Evolutionary conservation across 169 alveolate genomes (phyloP).

Genomic region (Plasmodium billcollinsi): DNA sequence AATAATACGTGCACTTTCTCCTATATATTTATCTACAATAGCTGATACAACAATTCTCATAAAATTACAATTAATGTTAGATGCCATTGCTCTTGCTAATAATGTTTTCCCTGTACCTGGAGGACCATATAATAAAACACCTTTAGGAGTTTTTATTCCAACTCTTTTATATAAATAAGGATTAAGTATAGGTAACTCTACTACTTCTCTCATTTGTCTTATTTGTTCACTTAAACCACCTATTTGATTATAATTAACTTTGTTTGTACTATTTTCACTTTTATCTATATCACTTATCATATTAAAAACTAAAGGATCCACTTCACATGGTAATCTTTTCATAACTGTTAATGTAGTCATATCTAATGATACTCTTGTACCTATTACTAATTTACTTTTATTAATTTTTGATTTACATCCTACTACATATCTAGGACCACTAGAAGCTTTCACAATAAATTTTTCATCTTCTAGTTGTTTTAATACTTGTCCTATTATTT

Average conservation of each 20-base stretch:
- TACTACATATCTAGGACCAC: conserved; percentile 98
- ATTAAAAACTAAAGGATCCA: conserved; percentile 98
- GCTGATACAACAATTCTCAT: conserved; percentile 99
- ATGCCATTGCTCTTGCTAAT: conserved; percentile 99
- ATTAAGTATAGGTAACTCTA: conserved; percentile 98
- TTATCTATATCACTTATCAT: conserved; percentile 96
- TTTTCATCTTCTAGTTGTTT: conserved; percentile 95
- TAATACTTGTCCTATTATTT: conserved; percentile 98
- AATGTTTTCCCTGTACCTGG: conserved; percentile 99
- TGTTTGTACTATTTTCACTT: conserved; percentile 75
- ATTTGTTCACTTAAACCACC: conserved; percentile 99
- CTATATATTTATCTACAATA: conserved; percentile 99
- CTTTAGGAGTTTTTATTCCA: conserved; percentile 99
- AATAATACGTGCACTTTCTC: conserved; percentile 99
- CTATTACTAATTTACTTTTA: conserved; percentile 92
- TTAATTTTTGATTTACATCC: conserved; percentile 96
- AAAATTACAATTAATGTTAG: conserved; percentile 97
- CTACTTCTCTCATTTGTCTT: conserved; percentile 97
- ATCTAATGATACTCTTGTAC: conserved; percentile 99
- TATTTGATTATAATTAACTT: conserved; percentile 78
- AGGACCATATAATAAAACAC: conserved; percentile 99
- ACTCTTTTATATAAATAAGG: conserved; percentile 98
- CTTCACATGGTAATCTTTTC: conserved; percentile 97
- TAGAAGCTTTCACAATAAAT: conserved; percentile 96
- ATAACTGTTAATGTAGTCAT: conserved; percentile 98